Evolutionary conservation across 768 basidiomycete genomes (phyloP).

Genomic region (Hygrophoropsis aurantiaca): DNA sequence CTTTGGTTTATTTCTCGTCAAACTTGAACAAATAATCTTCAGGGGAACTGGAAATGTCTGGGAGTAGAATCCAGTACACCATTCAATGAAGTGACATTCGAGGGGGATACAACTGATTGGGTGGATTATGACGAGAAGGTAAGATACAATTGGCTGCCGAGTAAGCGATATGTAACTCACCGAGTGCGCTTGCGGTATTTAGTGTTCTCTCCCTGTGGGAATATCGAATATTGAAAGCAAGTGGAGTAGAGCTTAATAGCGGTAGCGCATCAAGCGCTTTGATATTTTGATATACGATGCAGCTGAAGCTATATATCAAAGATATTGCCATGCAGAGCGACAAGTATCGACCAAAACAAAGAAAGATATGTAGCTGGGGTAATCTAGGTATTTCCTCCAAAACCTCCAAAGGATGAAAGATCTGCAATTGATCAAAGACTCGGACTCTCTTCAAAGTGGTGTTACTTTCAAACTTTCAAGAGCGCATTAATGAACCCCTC

Average conservation of each 20-base stretch:
- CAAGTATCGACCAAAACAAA: no score
- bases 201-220: slow-evolving; percentile 66
- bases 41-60: slow-evolving; percentile 81
- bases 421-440: no score
- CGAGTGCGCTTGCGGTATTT: slow-evolving; percentile 7
- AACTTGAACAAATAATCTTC: slow-evolving; percentile 3
- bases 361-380: no score
- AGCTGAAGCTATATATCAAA: no score
- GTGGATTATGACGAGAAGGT: slow-evolving; percentile 93
- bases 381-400: no score
- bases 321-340: no score
- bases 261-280: no score
- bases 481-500: no score
- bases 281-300: no score
- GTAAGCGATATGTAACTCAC: background rate
- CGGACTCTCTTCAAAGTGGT: no score
- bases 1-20: background rate
- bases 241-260: slow-evolving; percentile 66
- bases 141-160: slow-evolving; percentile 12
- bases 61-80: slow-evolving; percentile 54
- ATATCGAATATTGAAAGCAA: slow-evolving; percentile 65
- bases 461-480: no score
- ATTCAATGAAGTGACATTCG: slow-evolving; percentile 71
- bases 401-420: no score
- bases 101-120: slow-evolving; percentile 59